These are phyloP conservation scores for Clitopilus passeckerianus DNA, from an alignment of 768 basidiomycete species.

Conservation along the genomic window DNA sequence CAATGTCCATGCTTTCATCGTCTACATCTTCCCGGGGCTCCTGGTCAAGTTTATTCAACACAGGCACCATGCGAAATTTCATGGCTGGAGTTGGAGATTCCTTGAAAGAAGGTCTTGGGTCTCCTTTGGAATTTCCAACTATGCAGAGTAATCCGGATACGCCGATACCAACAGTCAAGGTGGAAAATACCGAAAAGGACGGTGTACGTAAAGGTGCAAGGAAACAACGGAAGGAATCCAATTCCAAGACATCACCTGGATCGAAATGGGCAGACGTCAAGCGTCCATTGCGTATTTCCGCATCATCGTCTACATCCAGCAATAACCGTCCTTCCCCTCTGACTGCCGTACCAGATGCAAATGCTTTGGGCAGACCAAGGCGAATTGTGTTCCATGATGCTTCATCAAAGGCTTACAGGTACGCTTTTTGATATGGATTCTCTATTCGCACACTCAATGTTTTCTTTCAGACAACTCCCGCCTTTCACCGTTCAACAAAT, in stretches of 20 bases:
- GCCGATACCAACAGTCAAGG: constrained; percentile 26
- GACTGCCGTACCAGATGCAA: neutral
- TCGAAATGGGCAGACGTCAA: neutral
- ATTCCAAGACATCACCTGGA: neutral
- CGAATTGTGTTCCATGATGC: constrained; percentile 2
- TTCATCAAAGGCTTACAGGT: neutral
- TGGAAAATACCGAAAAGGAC: constrained; percentile 18
- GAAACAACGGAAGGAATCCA: neutral
- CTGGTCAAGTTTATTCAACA: constrained; percentile 76
- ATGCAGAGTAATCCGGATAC: constrained; percentile 26
- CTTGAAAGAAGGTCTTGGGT: constrained; percentile 36
- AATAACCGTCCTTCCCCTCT: neutral
- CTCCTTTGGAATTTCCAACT: constrained; percentile 32
- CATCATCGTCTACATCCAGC: neutral
- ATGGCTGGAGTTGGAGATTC: constrained; percentile 59
- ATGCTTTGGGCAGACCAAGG: neutral
- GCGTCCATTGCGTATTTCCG: neutral
- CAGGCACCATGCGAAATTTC: constrained; percentile 63
- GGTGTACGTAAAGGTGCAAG: neutral
- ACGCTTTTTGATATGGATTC: neutral
- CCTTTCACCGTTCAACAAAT: constrained; percentile 33
- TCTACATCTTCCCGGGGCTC: constrained; percentile 70
- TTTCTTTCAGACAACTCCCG: constrained; percentile 12
- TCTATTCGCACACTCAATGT: neutral
- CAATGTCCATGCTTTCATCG: constrained; percentile 38